Evolutionary conservation across 352 stramenopile species (phyloP).

Genomic region (Phytophthora pisi): DNA sequence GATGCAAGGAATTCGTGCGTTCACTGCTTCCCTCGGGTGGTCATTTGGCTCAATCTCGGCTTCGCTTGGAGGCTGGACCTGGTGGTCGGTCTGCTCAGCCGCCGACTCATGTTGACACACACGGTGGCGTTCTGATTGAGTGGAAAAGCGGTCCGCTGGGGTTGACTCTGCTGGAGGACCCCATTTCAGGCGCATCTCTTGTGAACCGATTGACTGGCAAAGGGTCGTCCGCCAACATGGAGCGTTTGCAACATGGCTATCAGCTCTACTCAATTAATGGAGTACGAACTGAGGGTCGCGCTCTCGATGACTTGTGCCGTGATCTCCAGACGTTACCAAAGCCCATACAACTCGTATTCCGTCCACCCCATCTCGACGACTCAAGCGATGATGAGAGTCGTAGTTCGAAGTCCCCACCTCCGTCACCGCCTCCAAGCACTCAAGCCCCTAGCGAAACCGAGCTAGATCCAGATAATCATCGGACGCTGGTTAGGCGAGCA

Average conservation of each 20-base stretch:
- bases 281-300: slow-evolving; percentile 23
- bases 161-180: slow-evolving; percentile 57
- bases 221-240: slow-evolving; percentile 45
- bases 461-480: slow-evolving; percentile 18
- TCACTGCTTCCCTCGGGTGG: slow-evolving; percentile 9
- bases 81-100: background rate
- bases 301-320: slow-evolving; percentile 41
- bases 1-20: slow-evolving; percentile 25
- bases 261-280: slow-evolving; percentile 63
- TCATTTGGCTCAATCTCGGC: slow-evolving; percentile 1
- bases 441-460: slow-evolving; percentile 1
- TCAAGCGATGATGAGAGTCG: slow-evolving; percentile 20
- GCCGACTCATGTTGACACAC: background rate
- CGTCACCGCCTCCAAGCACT: slow-evolving; percentile 2
- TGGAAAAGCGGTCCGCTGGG: slow-evolving; percentile 58
- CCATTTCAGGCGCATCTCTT: slow-evolving; percentile 49
- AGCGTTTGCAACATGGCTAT: slow-evolving; percentile 49
- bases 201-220: slow-evolving; percentile 80
- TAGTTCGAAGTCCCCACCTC: slow-evolving; percentile 3
- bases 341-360: slow-evolving; percentile 58
- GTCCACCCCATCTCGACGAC: slow-evolving; percentile 21
- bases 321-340: slow-evolving; percentile 49
- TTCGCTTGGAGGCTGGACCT: slow-evolving; percentile 4
- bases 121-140: slow-evolving; percentile 46
- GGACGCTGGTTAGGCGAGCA: slow-evolving; percentile 4